Percentiles rank a stretch among this genome's conserved stretches.
phyloP scores from a whole-genome alignment of 2,329 filamentous ascomycete genomes.

The Cryphonectria parasitica region DNA sequence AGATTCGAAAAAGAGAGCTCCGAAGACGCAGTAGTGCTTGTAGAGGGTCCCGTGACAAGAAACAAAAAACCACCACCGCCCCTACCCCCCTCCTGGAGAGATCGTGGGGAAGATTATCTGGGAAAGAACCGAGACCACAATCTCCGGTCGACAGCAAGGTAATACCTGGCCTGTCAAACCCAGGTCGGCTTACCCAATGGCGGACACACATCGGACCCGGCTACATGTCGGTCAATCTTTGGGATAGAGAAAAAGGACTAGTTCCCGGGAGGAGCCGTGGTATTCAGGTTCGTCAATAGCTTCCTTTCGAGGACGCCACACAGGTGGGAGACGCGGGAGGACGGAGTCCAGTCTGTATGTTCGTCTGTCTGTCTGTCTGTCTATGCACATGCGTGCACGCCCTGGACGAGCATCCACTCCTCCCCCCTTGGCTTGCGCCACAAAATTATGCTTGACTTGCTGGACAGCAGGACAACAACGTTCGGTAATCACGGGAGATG shows the following conservation, averaged over 20 bases:
- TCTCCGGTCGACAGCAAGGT: not conserved
- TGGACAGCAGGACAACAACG: not conserved
- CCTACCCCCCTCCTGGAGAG: too few species aligned
- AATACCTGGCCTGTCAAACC: not conserved
- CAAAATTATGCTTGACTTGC: not conserved
- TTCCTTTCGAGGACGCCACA: not conserved
- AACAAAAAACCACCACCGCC: not conserved
- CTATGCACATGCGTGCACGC: not conserved
- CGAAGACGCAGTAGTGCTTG: not conserved
- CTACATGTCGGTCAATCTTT: conserved; percentile 6
- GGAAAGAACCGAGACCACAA: not conserved
- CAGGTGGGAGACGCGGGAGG: not conserved
- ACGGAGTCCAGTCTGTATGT: not conserved
- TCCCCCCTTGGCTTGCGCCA: not conserved
- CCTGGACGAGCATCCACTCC: not conserved
- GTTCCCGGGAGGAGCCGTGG: not conserved
- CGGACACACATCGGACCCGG: not conserved
- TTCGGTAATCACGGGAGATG: not conserved
- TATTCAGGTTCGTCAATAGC: not conserved
- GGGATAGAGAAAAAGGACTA: not conserved
- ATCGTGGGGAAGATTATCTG: conserved; percentile 10
- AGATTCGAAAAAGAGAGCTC: not conserved
- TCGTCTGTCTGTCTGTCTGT: not conserved
- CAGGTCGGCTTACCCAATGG: not conserved
- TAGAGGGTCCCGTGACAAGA: not conserved